These are phyloP conservation scores for Sporothrix schenckii DNA, from an alignment of 2,329 filamentous ascomycete species.

Conservation along the genomic window DNA sequence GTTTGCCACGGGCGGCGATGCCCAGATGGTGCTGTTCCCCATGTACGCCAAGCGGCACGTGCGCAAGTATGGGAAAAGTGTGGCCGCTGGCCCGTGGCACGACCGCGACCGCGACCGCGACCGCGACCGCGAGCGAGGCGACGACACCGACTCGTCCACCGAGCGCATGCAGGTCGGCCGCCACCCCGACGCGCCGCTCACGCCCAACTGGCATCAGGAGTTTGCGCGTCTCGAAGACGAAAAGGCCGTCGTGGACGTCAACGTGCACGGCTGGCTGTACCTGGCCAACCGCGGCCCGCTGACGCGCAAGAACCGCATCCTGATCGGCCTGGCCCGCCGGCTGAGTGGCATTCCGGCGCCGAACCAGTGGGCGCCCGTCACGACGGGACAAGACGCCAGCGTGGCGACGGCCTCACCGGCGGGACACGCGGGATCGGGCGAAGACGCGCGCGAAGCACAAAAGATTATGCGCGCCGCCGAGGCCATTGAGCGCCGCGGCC, in stretches of 20 bases:
- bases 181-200: conserved; percentile 42
- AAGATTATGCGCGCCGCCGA: conserved; percentile 75
- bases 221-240: conserved; percentile 81
- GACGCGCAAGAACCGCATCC: conserved; percentile 80
- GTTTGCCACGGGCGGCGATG: conserved; percentile 76
- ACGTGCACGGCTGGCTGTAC: conserved; percentile 95
- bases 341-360: conserved; percentile 83
- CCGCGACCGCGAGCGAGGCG: not conserved
- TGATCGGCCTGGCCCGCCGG: conserved; percentile 83
- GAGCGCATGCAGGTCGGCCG: conserved; percentile 15
- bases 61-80: conserved; percentile 54
- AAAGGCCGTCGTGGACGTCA: conserved; percentile 86
- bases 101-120: not conserved
- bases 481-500: conserved; percentile 71
- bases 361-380: conserved; percentile 44
- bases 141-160: not conserved
- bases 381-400: conserved; percentile 39
- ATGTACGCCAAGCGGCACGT: conserved; percentile 82
- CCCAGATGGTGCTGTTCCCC: conserved; percentile 94
- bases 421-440: conserved; percentile 35
- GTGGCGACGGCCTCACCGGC: conserved; percentile 37
- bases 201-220: conserved; percentile 69
- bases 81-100: not conserved
- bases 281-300: conserved; percentile 81
- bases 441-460: conserved; percentile 61